Evolutionary conservation across 441 rosid species (phyloP).

Genomic region (Erodium moschatum): DNA sequence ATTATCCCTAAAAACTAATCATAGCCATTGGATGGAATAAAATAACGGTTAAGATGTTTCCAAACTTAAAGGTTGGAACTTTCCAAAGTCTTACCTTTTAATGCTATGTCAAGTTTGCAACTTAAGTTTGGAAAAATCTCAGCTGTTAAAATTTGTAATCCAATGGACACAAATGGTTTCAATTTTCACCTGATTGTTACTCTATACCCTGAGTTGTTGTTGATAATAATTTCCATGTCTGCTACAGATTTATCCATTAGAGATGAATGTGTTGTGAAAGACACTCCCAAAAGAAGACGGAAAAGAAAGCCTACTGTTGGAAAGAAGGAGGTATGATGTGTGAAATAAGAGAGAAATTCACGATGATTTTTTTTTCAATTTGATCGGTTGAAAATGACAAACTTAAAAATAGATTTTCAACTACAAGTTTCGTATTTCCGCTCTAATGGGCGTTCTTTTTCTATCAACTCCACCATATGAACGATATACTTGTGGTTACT

Average conservation of each 20-base stretch:
- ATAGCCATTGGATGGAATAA: too few relatives aligned
- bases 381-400: not conserved
- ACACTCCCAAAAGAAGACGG: conserved; percentile 30
- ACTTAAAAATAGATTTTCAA: not conserved
- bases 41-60: too few relatives aligned
- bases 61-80: too few relatives aligned
- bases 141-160: too few relatives aligned
- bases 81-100: too few relatives aligned
- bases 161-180: too few relatives aligned
- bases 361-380: not conserved
- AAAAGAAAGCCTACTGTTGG: conserved; percentile 34
- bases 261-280: conserved; percentile 26
- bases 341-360: not conserved
- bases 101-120: too few relatives aligned
- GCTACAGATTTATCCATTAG: conserved; percentile 19
- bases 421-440: not conserved
- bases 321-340: conserved; percentile 51
- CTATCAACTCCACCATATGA: not conserved
- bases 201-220: conserved; percentile 16
- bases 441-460: not conserved
- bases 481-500: conserved; percentile 9
- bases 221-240: conserved; percentile 29
- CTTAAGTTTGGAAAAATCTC: too few relatives aligned
- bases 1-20: too few relatives aligned
- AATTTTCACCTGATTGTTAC: too few relatives aligned